Conservation (phyloP, 768 basidiomycete species). For the Phlebiopsis gigantea region DNA sequence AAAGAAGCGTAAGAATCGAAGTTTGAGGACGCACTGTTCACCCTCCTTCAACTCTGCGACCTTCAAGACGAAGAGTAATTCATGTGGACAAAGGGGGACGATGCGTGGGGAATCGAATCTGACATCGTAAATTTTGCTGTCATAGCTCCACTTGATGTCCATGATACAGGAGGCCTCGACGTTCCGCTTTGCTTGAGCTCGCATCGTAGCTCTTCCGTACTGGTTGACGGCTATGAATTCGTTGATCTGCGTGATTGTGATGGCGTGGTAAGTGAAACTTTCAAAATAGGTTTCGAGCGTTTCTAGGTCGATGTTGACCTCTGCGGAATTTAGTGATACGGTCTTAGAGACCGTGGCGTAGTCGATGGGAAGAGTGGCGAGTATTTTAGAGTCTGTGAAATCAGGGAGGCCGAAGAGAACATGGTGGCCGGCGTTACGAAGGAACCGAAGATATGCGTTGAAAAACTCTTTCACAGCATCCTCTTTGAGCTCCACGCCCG, state of each 20-base stretch:
- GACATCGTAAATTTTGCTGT: slow-evolving; percentile 16
- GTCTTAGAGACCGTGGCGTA: slow-evolving; percentile 11
- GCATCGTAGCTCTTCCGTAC: not conserved
- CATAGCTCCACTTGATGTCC: slow-evolving; percentile 15
- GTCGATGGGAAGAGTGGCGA: slow-evolving; percentile 14
- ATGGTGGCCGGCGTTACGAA: slow-evolving; percentile 20
- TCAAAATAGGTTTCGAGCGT: slow-evolving; percentile 8
- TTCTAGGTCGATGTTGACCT: not conserved
- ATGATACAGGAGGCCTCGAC: slow-evolving; percentile 11
- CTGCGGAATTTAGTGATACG: not conserved
- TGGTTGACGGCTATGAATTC: slow-evolving; percentile 1
- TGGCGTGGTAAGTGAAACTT: slow-evolving; percentile 13
- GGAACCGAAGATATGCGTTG: slow-evolving; percentile 17
- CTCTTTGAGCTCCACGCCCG: too few relatives aligned
- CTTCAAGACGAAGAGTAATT: slow-evolving; percentile 20
- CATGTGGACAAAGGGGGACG: slow-evolving; percentile 18
- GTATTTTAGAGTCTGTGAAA: slow-evolving; percentile 17
- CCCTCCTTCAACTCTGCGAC: slow-evolving; percentile 6
- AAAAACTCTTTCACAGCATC: not conserved
- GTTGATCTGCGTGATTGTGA: slow-evolving; percentile 14
- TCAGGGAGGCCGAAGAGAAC: slow-evolving; percentile 26
- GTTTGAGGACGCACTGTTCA: not conserved
- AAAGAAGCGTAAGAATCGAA: too few relatives aligned
- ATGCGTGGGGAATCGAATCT: slow-evolving; percentile 20
- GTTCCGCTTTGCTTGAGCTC: not conserved